Evolutionary conservation across 1,284 basidiomycete genomes (phyloP).

Genomic region (Agroathelia rolfsii): DNA sequence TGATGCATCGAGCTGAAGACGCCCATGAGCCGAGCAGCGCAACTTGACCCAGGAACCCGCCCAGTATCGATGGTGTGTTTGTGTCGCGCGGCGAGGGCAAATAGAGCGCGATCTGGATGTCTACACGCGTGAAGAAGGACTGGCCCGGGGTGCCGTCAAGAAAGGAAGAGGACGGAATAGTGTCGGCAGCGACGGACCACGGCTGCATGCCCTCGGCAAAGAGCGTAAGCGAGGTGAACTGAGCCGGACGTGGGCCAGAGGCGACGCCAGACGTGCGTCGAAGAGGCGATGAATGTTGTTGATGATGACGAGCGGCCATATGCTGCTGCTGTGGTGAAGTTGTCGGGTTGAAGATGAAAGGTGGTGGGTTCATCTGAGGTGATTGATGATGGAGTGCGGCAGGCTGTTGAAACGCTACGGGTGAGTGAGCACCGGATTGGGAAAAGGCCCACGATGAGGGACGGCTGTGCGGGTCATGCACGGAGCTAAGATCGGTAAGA

Average conservation of each 20-base stretch:
- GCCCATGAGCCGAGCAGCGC: slow-evolving; percentile 43
- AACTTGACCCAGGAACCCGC: slow-evolving; percentile 54
- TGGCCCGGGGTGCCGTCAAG: slow-evolving; percentile 25
- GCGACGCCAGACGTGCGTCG: slow-evolving; percentile 1
- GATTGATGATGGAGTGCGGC: no score
- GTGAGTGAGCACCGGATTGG: no score
- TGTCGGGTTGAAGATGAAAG: no score
- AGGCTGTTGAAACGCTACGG: no score
- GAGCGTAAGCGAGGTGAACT: slow-evolving; percentile 29
- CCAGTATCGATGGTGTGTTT: slow-evolving; percentile 36
- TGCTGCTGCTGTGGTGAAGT: no score
- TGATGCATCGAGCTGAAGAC: slow-evolving; percentile 45
- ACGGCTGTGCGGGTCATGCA: no score
- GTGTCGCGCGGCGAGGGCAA: slow-evolving; percentile 40
- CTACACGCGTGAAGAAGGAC: slow-evolving; percentile 23
- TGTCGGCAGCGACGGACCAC: slow-evolving; percentile 31
- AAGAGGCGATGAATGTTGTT: no score
- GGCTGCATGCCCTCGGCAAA: slow-evolving; percentile 61
- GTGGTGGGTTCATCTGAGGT: no score
- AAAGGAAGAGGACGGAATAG: slow-evolving; percentile 20
- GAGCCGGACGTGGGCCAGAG: slow-evolving; percentile 9
- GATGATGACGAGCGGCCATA: no score
- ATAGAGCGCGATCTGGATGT: slow-evolving; percentile 39
- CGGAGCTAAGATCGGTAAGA: no score
- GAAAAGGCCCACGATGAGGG: no score